Base-by-base conservation (phyloP, 768 basidiomycete genomes). In the Pleurotus citrinopileatus region DNA sequence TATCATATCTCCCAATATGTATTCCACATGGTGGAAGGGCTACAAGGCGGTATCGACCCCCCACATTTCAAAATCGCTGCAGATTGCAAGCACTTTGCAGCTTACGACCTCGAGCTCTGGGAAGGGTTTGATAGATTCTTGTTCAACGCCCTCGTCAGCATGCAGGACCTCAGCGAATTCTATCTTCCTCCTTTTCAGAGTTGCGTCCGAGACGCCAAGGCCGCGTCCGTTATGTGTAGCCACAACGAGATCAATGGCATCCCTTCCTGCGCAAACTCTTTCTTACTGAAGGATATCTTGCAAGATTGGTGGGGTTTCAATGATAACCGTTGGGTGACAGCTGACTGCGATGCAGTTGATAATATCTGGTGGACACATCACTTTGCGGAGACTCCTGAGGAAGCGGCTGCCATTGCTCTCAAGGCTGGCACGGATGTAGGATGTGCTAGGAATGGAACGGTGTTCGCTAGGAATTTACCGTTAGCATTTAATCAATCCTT, bases 181-280 rank as follows among this genome's bases (percentile, higher is more conserved):
- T 83, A 82, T 63, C 67, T 78, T 9, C 80, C 76, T 0, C 65
- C 79, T 3, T 84, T 83, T 75, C 79, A 82, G 62, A 71, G 67
- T 42, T 83, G 82, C 59, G 80, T 81, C 12, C 72, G 81, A 29
- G 83, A 84, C 58, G 82, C 81, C 5, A 79, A 80, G 59, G 82
- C 79, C 27, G 79, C 72, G 2, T 77, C 77, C 15, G 70, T 82
- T 29, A 83, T 83, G 82, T 84, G 82, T 69, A 79, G 77, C 57
- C 83, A 83, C 61, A 84, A 83, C 55, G 76, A 80, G 7, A 79
- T 84, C 17, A 83, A 83, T 55, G 82, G 82, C 2, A 64, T 83
- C 25, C 82, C 82, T 4, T 70, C 78, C 1, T 84, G 82, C 59
- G 81, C 79, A 23, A 75, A 73, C 59, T 69, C 73, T 1, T 83